These are phyloP conservation scores for Begonia loranthoides DNA, from an alignment of 306 rosid species.

Conservation along the genomic window DNA sequence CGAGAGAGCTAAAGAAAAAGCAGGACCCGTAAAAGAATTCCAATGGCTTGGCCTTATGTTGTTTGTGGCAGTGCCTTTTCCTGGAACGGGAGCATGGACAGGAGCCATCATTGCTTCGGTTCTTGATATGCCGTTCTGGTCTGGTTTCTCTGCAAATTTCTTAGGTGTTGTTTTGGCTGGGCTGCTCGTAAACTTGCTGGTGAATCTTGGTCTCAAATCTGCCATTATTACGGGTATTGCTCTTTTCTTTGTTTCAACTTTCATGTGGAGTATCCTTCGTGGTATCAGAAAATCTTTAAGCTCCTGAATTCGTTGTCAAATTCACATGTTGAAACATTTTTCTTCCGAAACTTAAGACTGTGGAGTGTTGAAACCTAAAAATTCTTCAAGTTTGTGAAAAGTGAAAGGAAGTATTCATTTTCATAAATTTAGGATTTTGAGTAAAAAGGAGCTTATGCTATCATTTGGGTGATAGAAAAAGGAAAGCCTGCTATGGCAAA, in stretches of 20 bases:
- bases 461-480: too few species aligned
- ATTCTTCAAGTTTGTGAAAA: too few species aligned
- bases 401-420: too few species aligned
- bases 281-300: constrained; percentile 28
- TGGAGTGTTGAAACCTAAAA: too few species aligned
- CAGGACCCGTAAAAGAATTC: constrained; percentile 88
- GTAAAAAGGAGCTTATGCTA: too few species aligned
- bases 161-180: constrained; percentile 78
- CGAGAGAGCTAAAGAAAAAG: constrained; percentile 70
- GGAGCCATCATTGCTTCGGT: constrained; percentile 82
- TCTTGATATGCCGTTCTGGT: constrained; percentile 93
- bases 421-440: too few species aligned
- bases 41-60: constrained; percentile 96
- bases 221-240: constrained; percentile 54
- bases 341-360: too few species aligned
- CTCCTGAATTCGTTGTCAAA: constrained; percentile 22
- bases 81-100: constrained; percentile 96
- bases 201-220: constrained; percentile 81
- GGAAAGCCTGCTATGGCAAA: too few species aligned
- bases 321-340: not conserved
- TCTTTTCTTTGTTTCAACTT: constrained; percentile 74
- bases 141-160: constrained; percentile 71
- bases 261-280: constrained; percentile 87
- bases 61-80: constrained; percentile 96
- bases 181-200: constrained; percentile 71